phyloP scores from a whole-genome alignment of 1,139 yeast genomes.

The Kurtzmaniella natalensis region DNA sequence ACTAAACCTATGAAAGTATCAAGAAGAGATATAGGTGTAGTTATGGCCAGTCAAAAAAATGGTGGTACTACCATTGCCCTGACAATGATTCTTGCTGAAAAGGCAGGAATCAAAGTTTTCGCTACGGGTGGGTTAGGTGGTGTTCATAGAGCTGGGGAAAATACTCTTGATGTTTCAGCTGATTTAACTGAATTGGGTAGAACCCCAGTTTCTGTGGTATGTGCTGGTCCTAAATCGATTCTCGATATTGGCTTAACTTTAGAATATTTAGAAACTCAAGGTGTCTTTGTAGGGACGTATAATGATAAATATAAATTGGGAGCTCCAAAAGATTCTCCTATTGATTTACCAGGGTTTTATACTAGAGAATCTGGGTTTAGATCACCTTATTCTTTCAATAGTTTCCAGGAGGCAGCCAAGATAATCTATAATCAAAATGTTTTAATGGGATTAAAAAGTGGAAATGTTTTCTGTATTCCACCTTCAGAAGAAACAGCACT shows the following conservation, averaged over 20 bases:
- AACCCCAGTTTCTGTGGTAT: constrained; percentile 83
- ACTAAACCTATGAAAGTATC: constrained; percentile 57
- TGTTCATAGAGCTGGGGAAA: constrained; percentile 75
- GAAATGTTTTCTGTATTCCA: constrained; percentile 77
- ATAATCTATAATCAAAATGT: constrained; percentile 52
- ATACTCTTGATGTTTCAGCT: constrained; percentile 78
- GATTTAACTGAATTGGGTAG: constrained; percentile 81
- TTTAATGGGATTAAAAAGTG: constrained; percentile 53
- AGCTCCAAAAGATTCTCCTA: constrained; percentile 7
- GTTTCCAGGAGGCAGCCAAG: constrained; percentile 56
- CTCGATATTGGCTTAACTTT: constrained; percentile 76
- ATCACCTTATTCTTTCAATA: constrained; percentile 62
- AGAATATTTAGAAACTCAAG: constrained; percentile 88
- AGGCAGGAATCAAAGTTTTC: constrained; percentile 78
- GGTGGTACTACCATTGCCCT: constrained; percentile 94
- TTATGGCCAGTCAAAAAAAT: constrained; percentile 55
- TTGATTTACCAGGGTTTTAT: constrained; percentile 77
- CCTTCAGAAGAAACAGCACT: constrained; percentile 68
- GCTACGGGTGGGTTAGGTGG: constrained; percentile 96
- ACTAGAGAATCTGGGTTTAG: constrained; percentile 68
- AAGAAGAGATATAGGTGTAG: constrained; percentile 74
- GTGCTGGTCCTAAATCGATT: constrained; percentile 89
- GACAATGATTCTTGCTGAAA: constrained; percentile 76
- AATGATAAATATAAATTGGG: constrained; percentile 35
- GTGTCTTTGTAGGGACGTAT: constrained; percentile 53